Evolutionary conservation across 2,329 filamentous ascomycete species (phyloP), one percentile per base, ranked within the genome.

Genomic region (Zymoseptoria pseudotritici): DNA sequence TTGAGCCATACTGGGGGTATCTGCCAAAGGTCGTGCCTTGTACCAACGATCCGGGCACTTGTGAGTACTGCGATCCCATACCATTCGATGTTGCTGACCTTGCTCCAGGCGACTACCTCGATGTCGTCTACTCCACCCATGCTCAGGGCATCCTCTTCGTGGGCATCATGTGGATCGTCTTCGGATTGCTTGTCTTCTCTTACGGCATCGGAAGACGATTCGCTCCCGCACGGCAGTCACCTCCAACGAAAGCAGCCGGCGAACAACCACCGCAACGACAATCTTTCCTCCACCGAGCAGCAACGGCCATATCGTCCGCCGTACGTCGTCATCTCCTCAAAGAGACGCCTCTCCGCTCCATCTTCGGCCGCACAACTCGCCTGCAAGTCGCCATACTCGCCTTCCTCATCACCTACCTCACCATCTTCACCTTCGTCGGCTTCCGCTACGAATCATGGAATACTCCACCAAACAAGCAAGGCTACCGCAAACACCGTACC

Each of bases 321-420:
- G 10, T 53, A 17, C 78, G 83, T 17, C 78, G 74, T 26, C 79
- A 82, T 66, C 76, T 91, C 2, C 80, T 90, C 2, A 83, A 83
- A 0, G 86, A 89, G 63, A 78, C 80, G 2, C 71, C 80, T 2
- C 75, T 79, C 10, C 66, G 56, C 22, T 56, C 72, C 13, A 66
- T 89, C 58, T 90, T 91, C 64, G 86, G 87, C 26, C 80, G 83
- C 60, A 85, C 85, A 1, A 89, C 86, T 0, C 80, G 87, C 21
- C 77, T 89, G 6, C 88, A 91, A 69, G 79, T 90, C 3, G 66
- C 84, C 24, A 77, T 88, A 26, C 76, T 91, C 2, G 71, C 79
- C 1, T 72, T 83, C 11, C 71, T 91, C 1, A 70, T 78, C 0
- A 80, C 69, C 2, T 91, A 91, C 68, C 76, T 91, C 0, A 75